Evolutionary conservation across 805 yeast genomes (phyloP).

Genomic region (Schwanniomyces yamadae): DNA sequence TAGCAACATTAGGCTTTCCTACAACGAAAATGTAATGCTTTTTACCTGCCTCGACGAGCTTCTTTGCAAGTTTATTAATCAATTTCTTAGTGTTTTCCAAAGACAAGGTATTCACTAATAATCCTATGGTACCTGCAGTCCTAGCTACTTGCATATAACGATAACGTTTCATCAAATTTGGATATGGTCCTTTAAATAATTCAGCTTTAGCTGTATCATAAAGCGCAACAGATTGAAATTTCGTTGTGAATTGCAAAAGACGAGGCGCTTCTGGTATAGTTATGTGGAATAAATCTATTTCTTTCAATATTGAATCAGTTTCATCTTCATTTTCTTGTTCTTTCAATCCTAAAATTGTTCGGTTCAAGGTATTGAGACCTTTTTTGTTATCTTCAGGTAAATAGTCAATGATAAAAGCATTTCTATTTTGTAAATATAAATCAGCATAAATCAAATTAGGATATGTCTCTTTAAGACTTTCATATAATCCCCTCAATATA

Average conservation of each 20-base stretch:
- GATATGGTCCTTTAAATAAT: constrained; percentile 59
- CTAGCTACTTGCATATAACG: constrained; percentile 84
- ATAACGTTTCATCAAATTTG: constrained; percentile 81
- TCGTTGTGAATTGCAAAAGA: constrained; percentile 69
- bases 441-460: constrained; percentile 33
- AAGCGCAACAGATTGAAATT: constrained; percentile 53
- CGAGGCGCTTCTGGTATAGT: constrained; percentile 77
- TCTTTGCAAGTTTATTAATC: constrained; percentile 55
- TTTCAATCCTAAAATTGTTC: constrained; percentile 17
- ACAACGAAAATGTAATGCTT: constrained; percentile 94
- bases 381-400: constrained; percentile 15
- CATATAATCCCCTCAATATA: constrained; percentile 41
- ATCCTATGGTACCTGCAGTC: constrained; percentile 88
- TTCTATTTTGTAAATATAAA: constrained; percentile 24
- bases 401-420: constrained; percentile 45
- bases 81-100: constrained; percentile 69
- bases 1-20: constrained; percentile 97
- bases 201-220: constrained; percentile 43
- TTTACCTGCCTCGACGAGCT: constrained; percentile 75
- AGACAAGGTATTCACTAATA: constrained; percentile 86
- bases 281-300: constrained; percentile 66
- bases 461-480: constrained; percentile 27
- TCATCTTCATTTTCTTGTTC: constrained; percentile 20
- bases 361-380: constrained; percentile 12
- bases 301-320: constrained; percentile 25